Evolutionary conservation across 345 rosid species (phyloP).

Genomic region (Aurinia saxatilis): DNA sequence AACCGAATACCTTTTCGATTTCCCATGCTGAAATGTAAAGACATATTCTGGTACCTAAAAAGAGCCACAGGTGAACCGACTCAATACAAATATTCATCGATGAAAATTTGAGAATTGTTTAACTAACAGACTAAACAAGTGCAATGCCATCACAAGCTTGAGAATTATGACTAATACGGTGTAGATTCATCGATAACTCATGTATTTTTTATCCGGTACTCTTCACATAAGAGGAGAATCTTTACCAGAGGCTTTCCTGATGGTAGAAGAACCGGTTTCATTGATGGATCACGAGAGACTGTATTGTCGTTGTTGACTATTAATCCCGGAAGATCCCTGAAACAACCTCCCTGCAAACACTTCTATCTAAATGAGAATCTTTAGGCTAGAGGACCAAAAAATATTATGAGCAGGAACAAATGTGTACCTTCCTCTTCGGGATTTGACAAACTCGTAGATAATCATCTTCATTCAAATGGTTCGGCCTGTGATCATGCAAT

Average conservation of each 20-base stretch:
- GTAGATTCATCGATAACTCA: background rate
- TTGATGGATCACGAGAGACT: slow-evolving; percentile 48
- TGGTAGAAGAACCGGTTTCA: slow-evolving; percentile 46
- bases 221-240: background rate
- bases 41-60: slow-evolving; percentile 69
- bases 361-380: slow-evolving; percentile 15
- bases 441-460: slow-evolving; percentile 66
- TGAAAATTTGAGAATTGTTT: background rate
- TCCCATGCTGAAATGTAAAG: slow-evolving; percentile 61
- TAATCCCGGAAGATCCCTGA: slow-evolving; percentile 87
- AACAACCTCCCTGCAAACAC: slow-evolving; percentile 72
- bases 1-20: slow-evolving; percentile 66
- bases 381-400: background rate
- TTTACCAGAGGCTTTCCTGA: slow-evolving; percentile 85
- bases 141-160: background rate
- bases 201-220: background rate
- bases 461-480: slow-evolving; percentile 44
- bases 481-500: slow-evolving; percentile 75
- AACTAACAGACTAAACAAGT: background rate
- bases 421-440: slow-evolving; percentile 77
- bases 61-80: slow-evolving; percentile 12
- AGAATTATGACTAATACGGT: background rate
- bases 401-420: background rate
- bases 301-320: slow-evolving; percentile 61
- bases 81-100: background rate